These are phyloP conservation scores for Schizochytrium sp. DNA, from an alignment of 108 stramenopile species.

Conservation along the genomic window DNA sequence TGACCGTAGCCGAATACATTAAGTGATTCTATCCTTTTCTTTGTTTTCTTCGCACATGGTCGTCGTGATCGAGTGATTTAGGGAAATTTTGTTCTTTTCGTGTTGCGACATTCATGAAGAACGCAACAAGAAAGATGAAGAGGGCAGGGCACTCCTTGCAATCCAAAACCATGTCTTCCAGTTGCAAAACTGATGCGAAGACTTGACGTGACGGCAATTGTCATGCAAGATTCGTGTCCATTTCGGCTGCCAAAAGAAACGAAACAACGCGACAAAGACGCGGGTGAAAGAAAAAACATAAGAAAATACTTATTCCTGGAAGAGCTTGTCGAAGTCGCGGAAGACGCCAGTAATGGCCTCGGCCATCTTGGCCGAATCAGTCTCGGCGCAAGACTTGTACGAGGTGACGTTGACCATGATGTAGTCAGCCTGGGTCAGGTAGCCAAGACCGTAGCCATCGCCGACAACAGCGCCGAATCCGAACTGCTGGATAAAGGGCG, in stretches of 20 bases:
- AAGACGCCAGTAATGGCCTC: conserved; percentile 27
- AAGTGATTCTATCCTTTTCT: too few relatives aligned
- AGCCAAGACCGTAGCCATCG: conserved; percentile 42
- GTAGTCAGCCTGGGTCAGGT: conserved; percentile 24
- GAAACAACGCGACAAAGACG: neutral
- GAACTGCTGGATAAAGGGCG: conserved; percentile 20
- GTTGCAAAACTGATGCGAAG: too few relatives aligned
- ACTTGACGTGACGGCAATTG: too few relatives aligned
- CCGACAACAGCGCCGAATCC: conserved; percentile 34
- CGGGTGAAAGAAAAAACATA: neutral
- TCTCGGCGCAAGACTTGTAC: conserved; percentile 19
- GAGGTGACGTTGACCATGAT: conserved; percentile 27
- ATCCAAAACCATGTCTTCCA: too few relatives aligned
- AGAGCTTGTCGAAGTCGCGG: neutral
- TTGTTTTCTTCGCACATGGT: too few relatives aligned
- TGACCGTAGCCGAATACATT: too few relatives aligned
- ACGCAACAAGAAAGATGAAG: too few relatives aligned
- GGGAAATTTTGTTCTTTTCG: too few relatives aligned
- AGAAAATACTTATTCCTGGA: neutral
- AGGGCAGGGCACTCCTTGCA: too few relatives aligned
- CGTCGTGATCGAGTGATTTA: too few relatives aligned
- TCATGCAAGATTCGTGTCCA: neutral
- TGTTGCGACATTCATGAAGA: too few relatives aligned
- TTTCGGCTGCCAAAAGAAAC: neutral
- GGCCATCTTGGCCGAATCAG: conserved; percentile 26